phyloP scores from a whole-genome alignment of 208 protist species.

The Entamoeba moshkovskii region DNA sequence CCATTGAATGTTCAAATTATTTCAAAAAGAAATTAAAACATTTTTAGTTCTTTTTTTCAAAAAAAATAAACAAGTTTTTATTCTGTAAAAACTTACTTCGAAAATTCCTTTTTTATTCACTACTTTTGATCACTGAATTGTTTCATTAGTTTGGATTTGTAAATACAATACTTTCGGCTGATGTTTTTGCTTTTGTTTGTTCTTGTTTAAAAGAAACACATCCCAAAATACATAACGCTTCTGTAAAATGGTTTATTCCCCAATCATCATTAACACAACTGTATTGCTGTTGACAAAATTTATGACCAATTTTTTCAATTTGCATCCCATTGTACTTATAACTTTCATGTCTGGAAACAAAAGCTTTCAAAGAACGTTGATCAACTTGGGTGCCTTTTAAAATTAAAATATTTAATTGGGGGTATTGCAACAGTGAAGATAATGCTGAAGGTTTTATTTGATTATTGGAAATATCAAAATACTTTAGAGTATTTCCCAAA shows the following conservation, averaged over 20 bases:
- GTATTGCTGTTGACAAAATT: background rate
- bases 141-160: background rate
- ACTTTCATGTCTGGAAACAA: background rate
- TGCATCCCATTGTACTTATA: slow-evolving; percentile 10
- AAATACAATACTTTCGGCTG: background rate
- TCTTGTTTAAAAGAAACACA: background rate
- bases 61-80: background rate
- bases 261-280: background rate
- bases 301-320: background rate
- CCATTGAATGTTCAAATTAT: background rate
- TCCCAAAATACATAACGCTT: background rate
- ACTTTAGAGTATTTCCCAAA: background rate
- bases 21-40: background rate
- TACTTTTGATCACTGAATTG: too few relatives aligned
- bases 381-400: background rate
- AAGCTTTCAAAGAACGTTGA: background rate
- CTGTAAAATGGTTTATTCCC: background rate
- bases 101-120: too few relatives aligned
- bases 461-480: slow-evolving; percentile 8
- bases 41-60: background rate
- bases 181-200: background rate
- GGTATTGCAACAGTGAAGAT: background rate
- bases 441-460: background rate
- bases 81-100: background rate
- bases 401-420: background rate